Evolutionary conservation across 257 asterid genomes (phyloP).

Genomic region (Mitragyna speciosa): DNA sequence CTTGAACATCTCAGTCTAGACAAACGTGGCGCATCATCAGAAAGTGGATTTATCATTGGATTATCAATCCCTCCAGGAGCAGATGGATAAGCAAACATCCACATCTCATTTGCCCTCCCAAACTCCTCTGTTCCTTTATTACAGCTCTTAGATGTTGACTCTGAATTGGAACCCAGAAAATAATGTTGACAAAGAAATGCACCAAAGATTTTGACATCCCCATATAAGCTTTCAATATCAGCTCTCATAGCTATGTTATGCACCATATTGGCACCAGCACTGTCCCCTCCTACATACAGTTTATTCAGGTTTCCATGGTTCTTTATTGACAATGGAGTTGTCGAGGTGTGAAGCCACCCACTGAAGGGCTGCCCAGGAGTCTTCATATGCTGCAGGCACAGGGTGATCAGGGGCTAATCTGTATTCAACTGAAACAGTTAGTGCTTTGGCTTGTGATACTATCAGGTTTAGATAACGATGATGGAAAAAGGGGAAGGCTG

Average conservation of each 20-base stretch:
- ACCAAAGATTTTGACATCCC: constrained; percentile 33
- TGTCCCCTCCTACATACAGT: constrained; percentile 37
- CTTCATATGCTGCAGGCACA: constrained; percentile 44
- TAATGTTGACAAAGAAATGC: constrained; percentile 33
- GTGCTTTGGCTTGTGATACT: constrained; percentile 14
- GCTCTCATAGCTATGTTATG: constrained; percentile 17
- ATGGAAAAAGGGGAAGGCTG: constrained; percentile 29
- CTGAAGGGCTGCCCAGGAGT: constrained; percentile 43
- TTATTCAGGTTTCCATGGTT: constrained; percentile 38
- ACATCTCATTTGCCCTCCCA: not conserved
- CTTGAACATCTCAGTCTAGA: constrained; percentile 6
- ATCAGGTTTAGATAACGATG: constrained; percentile 24
- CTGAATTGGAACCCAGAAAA: constrained; percentile 10
- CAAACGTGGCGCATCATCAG: constrained; percentile 24
- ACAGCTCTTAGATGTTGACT: too few relatives aligned
- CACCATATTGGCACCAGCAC: constrained; percentile 40
- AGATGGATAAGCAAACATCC: constrained; percentile 6
- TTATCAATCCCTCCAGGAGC: constrained; percentile 26
- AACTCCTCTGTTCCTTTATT: not conserved
- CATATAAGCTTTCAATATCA: constrained; percentile 12
- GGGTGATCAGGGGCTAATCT: constrained; percentile 56
- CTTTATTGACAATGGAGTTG: not conserved
- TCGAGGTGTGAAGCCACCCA: constrained; percentile 29
- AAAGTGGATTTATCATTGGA: constrained; percentile 25
- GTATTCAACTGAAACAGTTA: constrained; percentile 34